These are phyloP conservation scores for Aspergillus sp. DNA, from an alignment of 2,329 filamentous ascomycete species.

Conservation along the genomic window DNA sequence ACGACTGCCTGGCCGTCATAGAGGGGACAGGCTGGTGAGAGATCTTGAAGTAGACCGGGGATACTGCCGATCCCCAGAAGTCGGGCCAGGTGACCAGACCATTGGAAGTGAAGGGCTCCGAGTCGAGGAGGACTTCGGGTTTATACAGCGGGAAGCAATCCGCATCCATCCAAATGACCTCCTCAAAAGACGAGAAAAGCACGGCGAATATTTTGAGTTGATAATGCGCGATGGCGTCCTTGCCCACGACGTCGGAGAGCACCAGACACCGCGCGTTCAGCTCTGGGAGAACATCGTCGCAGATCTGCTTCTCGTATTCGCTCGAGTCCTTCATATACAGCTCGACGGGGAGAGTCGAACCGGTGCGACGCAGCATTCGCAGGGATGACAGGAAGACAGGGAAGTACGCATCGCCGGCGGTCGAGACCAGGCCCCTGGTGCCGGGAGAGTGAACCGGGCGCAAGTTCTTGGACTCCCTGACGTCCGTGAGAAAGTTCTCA, in stretches of 20 bases:
- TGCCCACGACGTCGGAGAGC: constrained; percentile 34
- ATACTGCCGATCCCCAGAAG: constrained; percentile 39
- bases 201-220: constrained; percentile 50
- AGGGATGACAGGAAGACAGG: constrained; percentile 43
- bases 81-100: constrained; percentile 52
- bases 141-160: constrained; percentile 44
- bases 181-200: constrained; percentile 49
- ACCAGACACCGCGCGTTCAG: constrained; percentile 36
- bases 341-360: constrained; percentile 42
- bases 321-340: constrained; percentile 32
- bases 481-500: constrained; percentile 30
- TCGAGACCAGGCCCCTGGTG: constrained; percentile 43
- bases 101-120: constrained; percentile 41
- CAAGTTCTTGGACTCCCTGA: constrained; percentile 19
- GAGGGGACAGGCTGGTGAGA: constrained; percentile 26
- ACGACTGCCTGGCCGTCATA: constrained; percentile 26
- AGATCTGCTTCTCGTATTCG: constrained; percentile 34
- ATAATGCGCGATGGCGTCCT: constrained; percentile 34
- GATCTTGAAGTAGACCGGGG: constrained; percentile 35
- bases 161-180: constrained; percentile 50
- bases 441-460: constrained; percentile 27
- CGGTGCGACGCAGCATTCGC: constrained; percentile 44
- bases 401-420: constrained; percentile 40
- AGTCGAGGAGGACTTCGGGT: constrained; percentile 37
- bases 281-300: constrained; percentile 31